These are phyloP conservation scores for Miscanthus lutarioriparius DNA, from an alignment of 176 grass and related monocot species.

Conservation along the genomic window DNA sequence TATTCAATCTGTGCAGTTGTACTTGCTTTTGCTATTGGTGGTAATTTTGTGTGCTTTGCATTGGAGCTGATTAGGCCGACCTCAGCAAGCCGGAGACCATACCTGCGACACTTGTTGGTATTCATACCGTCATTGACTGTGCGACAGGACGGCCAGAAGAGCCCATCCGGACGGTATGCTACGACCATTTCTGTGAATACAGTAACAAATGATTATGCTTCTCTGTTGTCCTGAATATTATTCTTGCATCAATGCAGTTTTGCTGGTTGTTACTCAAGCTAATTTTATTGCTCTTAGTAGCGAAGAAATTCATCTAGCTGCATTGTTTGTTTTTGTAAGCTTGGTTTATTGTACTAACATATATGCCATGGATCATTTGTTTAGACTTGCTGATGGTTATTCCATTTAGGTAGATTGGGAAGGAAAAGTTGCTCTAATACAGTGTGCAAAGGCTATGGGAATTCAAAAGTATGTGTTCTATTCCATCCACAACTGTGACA, in stretches of 20 bases:
- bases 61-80: slow-evolving; percentile 64
- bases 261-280: not conserved
- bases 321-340: not conserved
- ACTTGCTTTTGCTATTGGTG: not conserved
- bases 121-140: slow-evolving; percentile 92
- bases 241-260: not conserved
- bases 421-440: slow-evolving; percentile 99
- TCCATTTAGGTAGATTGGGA: slow-evolving; percentile 99
- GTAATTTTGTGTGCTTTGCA: slow-evolving; percentile 10
- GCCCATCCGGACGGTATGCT: slow-evolving; percentile 76
- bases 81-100: slow-evolving; percentile 95
- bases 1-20: not conserved
- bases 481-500: slow-evolving; percentile 98
- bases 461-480: slow-evolving; percentile 98
- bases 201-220: not conserved
- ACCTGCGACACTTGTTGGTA: slow-evolving; percentile 90
- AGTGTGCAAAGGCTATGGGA: slow-evolving; percentile 97
- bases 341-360: not conserved
- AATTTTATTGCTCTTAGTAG: not conserved
- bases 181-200: not conserved
- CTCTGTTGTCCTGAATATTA: not conserved
- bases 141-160: slow-evolving; percentile 95
- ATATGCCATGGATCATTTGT: not conserved
- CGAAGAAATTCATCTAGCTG: not conserved
- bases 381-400: slow-evolving; percentile 35